These are phyloP conservation scores for Aspergillus cejpii DNA, from an alignment of 2,329 filamentous ascomycete species.

Conservation along the genomic window DNA sequence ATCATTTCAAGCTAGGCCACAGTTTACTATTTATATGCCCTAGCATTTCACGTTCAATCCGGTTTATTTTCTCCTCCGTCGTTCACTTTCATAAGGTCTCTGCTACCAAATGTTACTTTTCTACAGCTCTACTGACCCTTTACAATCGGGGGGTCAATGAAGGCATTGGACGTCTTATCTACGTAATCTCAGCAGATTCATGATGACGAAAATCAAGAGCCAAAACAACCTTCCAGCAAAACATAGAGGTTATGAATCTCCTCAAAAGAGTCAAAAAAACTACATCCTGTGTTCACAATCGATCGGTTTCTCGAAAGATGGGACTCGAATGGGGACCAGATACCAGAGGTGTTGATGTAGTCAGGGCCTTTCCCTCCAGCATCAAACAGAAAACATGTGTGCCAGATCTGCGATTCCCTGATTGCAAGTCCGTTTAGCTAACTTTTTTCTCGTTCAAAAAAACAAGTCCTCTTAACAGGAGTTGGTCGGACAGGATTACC, in stretches of 20 bases:
- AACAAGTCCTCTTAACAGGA: slow-evolving; percentile 24
- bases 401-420: neutral
- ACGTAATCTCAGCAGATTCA: slow-evolving; percentile 6
- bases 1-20: neutral
- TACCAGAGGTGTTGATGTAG: slow-evolving; percentile 28
- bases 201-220: slow-evolving; percentile 10
- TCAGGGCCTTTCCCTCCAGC: slow-evolving; percentile 22
- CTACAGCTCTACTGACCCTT: no score
- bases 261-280: neutral
- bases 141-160: no score
- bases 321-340: slow-evolving; percentile 4
- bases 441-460: neutral
- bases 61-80: no score
- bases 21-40: no score
- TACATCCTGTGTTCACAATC: neutral
- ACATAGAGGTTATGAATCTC: neutral
- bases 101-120: no score
- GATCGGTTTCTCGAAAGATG: neutral
- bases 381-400: slow-evolving; percentile 29
- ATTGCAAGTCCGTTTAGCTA: neutral
- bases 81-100: no score
- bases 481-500: slow-evolving; percentile 21
- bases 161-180: neutral
- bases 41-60: no score
- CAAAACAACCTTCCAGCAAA: neutral